Evolutionary conservation across 192 early-diverging fungal genomes (phyloP), one percentile per base, ranked within the genome.

Genomic region (Anaeromyces robustus): DNA sequence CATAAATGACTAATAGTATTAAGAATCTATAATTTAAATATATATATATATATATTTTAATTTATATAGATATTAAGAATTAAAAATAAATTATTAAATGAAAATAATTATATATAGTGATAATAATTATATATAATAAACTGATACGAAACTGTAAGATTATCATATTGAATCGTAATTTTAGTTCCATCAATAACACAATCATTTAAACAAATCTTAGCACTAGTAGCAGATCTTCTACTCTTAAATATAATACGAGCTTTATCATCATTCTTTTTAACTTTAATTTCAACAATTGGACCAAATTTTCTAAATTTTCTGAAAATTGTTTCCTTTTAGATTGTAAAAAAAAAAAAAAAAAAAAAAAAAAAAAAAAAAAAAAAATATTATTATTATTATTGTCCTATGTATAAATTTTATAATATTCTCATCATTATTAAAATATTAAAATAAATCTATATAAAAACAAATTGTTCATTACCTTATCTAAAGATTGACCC

Each of bases 161-260:
- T 82, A 80, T 90, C 87, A 79, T 90, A 90, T 4, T 82, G 79
- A 82, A 90, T 85, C 18, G 31, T 32, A 30, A 90, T 81, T 77
- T 31, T 79, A 0, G 96, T 95, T 6, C 85, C 88, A 29, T 91
- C 89, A 77, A 98, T 84, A 5, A 87, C 82, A 78, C 92, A 82
- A n/a, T 95, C 95, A 81, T 99, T 94, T 39, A 96, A 85, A 86
- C 97, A 99, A 82, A 95, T 96, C 34, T 93, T 89, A 11, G 97
- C 97, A 79, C 93, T 93, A 2, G 96, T 94, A n/a, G 97, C 95
- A 0, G 92, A 86, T 12, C 95, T 91, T 81, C 93, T 89, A 77
- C 88, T 85, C 32, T 90, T 86, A 83, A 93, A 99, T 2, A 52
- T 52, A 52, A 52, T 52, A 22, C 43, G 43, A 22, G 43, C 43